Base-by-base conservation (phyloP, 257 asterid species). In the Misopates orontium region DNA sequence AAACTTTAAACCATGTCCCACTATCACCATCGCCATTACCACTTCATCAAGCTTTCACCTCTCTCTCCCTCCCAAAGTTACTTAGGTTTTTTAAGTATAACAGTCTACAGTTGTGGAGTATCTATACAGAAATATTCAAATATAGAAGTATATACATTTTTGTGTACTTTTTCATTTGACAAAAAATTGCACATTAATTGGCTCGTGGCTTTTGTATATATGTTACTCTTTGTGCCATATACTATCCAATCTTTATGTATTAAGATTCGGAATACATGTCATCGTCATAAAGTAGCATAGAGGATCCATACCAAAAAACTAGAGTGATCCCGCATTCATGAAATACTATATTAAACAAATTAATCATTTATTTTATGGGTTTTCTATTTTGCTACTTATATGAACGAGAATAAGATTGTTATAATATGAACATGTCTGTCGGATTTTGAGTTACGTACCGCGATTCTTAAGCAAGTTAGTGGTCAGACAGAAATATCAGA, bases 11-110 rank as follows among this genome's bases (percentile, higher is more conserved):
- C 2, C 66, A 68, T 31, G 89, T 86, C 79, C 74, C 80, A 71
- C 69, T 61, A 58, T 81, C 89, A 75, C 71, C 80, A 82, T 84
- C 81, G 75, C 78, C 79, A 74, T 86, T 84, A 72, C 88, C 84
- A 57, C 79, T 66, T 67, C 79, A 67, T 50, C 68, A 83, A 86
- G 83, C 80, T 80, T 76, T 69, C 8, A 36, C 42, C 65, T 53
- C 67, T 55, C 56, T 55, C 48, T 74, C 58, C 7, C 36, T 28
- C 36, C 4, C 36, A 28, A 28, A 7, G 36, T 3, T 28, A 3
- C 36, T 28, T 28, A 28, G 36, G 36, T 2, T 28, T 28, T n/a
- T n/a, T n/a, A n/a, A n/a, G n/a, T n/a, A n/a, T n/a, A n/a, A n/a
- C n/a, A n/a, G n/a, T n/a, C n/a, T n/a, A n/a, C n/a, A n/a, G n/a